A percentile compares a stretch with the other conserved stretches of the same genome.
These are phyloP conservation scores for Naegleria lovaniensis DNA, from an alignment of 208 protist species.

Conservation along the genomic window DNA sequence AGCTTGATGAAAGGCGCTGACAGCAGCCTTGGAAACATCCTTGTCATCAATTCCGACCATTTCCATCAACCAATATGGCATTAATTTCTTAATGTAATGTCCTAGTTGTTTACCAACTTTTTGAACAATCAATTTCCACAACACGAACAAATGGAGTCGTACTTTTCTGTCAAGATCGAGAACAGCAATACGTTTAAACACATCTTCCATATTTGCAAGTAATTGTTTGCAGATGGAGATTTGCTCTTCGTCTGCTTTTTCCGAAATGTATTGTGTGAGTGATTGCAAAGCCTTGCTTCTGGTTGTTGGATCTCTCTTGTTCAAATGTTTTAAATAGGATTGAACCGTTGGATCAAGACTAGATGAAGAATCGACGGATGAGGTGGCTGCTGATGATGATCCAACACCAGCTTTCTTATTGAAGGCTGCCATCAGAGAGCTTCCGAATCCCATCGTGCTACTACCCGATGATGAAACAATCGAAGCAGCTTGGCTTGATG, in stretches of 20 bases:
- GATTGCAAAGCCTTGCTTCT: not conserved
- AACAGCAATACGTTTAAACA: not conserved
- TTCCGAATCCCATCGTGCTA: not conserved
- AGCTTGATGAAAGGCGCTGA: not conserved
- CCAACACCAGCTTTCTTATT: not conserved
- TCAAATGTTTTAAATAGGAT: conserved; percentile 25
- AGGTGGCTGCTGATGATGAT: not conserved
- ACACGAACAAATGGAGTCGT: not conserved
- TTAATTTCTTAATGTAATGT: not conserved
- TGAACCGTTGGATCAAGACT: not conserved
- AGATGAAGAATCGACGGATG: not conserved
- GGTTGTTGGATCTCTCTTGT: conserved; percentile 13
- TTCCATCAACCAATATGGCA: not conserved
- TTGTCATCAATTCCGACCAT: not conserved
- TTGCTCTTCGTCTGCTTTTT: not conserved
- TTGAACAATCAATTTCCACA: not conserved
- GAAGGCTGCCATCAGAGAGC: not conserved
- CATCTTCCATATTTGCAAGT: not conserved
- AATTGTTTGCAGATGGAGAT: not conserved
- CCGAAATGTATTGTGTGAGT: not conserved
- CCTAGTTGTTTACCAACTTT: not conserved
- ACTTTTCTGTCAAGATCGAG: not conserved
- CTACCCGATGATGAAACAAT: not conserved
- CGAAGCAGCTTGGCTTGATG: not conserved
- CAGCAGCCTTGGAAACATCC: not conserved